phyloP scores from a whole-genome alignment of 129 eudicot genomes.

The Pulicaria dysenterica region DNA sequence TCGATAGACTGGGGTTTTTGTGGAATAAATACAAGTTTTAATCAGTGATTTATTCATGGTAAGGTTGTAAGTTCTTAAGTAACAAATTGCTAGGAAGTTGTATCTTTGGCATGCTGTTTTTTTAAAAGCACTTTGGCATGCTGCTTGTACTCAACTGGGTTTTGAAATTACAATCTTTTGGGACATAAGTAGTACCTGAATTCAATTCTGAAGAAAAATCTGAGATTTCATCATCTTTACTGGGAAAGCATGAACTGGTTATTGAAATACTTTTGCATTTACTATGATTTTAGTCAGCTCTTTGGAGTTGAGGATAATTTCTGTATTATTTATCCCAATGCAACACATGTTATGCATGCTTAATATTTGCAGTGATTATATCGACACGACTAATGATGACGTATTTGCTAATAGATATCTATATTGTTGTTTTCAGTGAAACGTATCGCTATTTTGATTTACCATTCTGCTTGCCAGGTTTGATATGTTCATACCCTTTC shows the following conservation, averaged over 20 bases:
- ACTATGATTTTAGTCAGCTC: not conserved
- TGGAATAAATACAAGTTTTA: too few species aligned
- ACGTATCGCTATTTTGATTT: constrained; percentile 78
- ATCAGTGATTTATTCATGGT: too few species aligned
- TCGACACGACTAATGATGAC: not conserved
- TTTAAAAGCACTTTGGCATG: not conserved
- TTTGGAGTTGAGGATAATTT: not conserved
- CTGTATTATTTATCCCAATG: too few species aligned
- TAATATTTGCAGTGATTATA: not conserved
- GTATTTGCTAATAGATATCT: constrained; percentile 13
- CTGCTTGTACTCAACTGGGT: not conserved
- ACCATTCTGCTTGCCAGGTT: constrained; percentile 79
- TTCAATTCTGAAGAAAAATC: too few species aligned
- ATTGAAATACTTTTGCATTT: not conserved
- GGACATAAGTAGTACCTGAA: not conserved
- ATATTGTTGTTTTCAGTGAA: constrained; percentile 51
- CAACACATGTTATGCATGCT: too few species aligned
- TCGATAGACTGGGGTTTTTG: too few species aligned
- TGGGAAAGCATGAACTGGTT: too few species aligned
- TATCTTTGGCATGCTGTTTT: not conserved
- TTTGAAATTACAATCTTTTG: not conserved
- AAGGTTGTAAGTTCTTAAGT: too few species aligned
- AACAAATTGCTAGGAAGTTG: too few species aligned
- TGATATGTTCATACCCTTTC: not conserved
- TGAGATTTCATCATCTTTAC: too few species aligned